phyloP scores from a whole-genome alignment of 345 rosid genomes.

The Erodium maritimum region DNA sequence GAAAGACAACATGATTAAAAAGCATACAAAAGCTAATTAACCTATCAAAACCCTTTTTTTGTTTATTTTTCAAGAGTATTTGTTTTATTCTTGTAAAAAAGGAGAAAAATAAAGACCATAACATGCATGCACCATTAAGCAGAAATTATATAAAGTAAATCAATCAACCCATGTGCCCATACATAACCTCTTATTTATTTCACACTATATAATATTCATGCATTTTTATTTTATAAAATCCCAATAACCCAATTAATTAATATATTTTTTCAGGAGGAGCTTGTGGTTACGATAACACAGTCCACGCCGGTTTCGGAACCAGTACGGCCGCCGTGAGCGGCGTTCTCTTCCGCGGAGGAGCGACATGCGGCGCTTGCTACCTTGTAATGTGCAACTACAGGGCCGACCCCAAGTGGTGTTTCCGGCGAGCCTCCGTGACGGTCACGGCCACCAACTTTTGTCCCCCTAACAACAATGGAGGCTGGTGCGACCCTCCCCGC shows the following conservation, averaged over 20 bases:
- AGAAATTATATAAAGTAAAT: no score
- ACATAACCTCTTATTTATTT: no score
- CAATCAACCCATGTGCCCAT: no score
- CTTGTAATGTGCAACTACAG: conserved; percentile 41
- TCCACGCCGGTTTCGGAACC: conserved; percentile 66
- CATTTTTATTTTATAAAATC: not conserved
- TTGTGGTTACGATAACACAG: conserved; percentile 69
- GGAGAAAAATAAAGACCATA: not conserved
- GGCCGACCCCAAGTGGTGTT: conserved; percentile 73
- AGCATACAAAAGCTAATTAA: no score
- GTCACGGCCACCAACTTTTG: conserved; percentile 77
- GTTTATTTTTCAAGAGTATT: no score
- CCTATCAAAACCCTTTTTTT: no score
- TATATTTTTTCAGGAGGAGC: conserved; percentile 50
- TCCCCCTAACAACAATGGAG: conserved; percentile 64
- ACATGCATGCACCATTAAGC: not conserved
- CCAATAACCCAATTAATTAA: not conserved
- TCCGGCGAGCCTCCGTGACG: conserved; percentile 38
- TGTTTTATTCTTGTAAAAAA: no score
- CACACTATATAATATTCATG: not conserved
- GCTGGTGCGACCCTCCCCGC: conserved; percentile 75
- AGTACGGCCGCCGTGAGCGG: conserved; percentile 66
- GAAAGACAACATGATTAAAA: no score
- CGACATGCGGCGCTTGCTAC: conserved; percentile 77
- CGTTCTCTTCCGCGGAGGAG: conserved; percentile 46